Evolutionary conservation across 228 moss, liverwort and hornwort species (phyloP).

Genomic region (Sphagnum fallax): DNA sequence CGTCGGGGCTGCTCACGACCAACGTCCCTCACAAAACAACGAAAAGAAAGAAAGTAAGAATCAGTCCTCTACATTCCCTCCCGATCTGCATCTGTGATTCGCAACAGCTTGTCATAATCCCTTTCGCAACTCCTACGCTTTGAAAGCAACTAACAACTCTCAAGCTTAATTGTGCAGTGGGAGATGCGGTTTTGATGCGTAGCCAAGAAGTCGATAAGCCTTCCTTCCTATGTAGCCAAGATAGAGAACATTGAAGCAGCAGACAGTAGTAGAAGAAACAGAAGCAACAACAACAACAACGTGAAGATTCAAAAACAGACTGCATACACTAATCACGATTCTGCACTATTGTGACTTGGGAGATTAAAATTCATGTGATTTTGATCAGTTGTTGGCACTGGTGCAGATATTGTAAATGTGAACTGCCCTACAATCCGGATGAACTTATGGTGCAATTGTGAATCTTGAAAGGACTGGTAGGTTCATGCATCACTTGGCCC

Average conservation of each 20-base stretch:
- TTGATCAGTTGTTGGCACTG: conserved; percentile 12
- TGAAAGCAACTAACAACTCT: conserved; percentile 73
- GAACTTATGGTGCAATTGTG: conserved; percentile 7
- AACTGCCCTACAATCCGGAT: conserved; percentile 5
- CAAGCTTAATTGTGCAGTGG: conserved; percentile 36
- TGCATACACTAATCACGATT: no score
- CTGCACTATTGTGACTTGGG: no score
- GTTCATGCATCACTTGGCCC: not conserved
- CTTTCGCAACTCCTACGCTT: conserved; percentile 70
- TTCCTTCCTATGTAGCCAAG: conserved; percentile 71
- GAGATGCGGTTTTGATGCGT: conserved; percentile 95
- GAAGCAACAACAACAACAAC: conserved; percentile 53
- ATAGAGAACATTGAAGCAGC: conserved; percentile 90
- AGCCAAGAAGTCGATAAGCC: conserved; percentile 89
- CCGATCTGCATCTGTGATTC: no score
- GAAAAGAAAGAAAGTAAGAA: no score
- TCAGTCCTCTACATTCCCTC: no score
- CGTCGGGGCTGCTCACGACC: no score
- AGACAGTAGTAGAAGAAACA: no score
- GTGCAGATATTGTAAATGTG: conserved; percentile 6
- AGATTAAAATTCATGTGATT: conserved; percentile 28
- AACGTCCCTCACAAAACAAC: no score
- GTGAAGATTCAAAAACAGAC: conserved; percentile 21
- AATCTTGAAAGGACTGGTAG: conserved; percentile 7
- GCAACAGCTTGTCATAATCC: no score